phyloP scores from a whole-genome alignment of 768 basidiomycete genomes.

The Boletellus ananas region DNA sequence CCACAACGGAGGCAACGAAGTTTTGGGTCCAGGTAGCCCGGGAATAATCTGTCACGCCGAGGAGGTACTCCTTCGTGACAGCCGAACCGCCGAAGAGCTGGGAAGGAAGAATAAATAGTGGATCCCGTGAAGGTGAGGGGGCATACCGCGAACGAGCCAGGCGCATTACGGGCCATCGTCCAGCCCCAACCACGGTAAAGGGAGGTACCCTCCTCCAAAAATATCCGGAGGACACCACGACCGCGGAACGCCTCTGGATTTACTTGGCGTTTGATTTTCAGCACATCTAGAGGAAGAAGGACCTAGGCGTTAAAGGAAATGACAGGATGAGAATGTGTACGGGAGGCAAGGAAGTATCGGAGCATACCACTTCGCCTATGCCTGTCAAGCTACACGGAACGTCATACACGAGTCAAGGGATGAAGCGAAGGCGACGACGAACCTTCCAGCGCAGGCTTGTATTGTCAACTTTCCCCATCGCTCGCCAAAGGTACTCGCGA shows the following conservation, averaged over 20 bases:
- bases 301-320: slow-evolving; percentile 42
- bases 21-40: slow-evolving; percentile 97
- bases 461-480: slow-evolving; percentile 95
- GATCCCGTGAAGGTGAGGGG: background rate
- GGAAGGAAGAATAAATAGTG: background rate
- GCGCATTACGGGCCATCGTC: slow-evolving; percentile 98
- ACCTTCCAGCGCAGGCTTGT: slow-evolving; percentile 94
- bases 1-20: slow-evolving; percentile 91
- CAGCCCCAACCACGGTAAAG: slow-evolving; percentile 98
- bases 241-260: slow-evolving; percentile 98
- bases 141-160: slow-evolving; percentile 89
- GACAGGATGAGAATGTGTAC: background rate
- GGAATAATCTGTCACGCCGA: slow-evolving; percentile 85
- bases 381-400: slow-evolving; percentile 48
- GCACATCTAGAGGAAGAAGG: slow-evolving; percentile 91
- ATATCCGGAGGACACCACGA: slow-evolving; percentile 83
- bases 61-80: slow-evolving; percentile 87
- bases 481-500: slow-evolving; percentile 85
- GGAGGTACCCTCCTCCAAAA: slow-evolving; percentile 86
- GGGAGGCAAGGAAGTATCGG: background rate
- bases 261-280: slow-evolving; percentile 98
- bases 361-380: slow-evolving; percentile 92
- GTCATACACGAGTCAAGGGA: background rate
- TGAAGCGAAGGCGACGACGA: slow-evolving; percentile 15
- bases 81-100: slow-evolving; percentile 98